Base-by-base conservation (phyloP, 2,329 filamentous ascomycete genomes). In the Penicillium sp. region DNA sequence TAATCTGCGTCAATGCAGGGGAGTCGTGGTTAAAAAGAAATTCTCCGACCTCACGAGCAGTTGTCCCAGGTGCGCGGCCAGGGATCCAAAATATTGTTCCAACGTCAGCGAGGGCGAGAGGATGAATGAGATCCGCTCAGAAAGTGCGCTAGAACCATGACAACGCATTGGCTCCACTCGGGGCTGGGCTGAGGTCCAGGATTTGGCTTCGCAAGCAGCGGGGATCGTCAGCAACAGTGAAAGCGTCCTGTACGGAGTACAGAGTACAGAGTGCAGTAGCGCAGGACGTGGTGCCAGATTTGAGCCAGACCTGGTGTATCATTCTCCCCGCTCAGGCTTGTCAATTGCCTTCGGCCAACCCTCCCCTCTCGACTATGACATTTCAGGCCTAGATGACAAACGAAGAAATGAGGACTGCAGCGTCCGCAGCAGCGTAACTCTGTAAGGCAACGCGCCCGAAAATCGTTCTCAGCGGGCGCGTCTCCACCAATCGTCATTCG, bases 1-100 rank as follows among this genome's bases (percentile, higher is more conserved):
- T n/a, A 40, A 48, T 50, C 37, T 52, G 48, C 58, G 54, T 63
- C 61, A 57, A 63, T 51, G 61, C 51, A 63, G 60, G 60, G 46
- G 53, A 45, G 53, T 63, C 60, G 56, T 64, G 62, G 51, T 33
- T 8, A 23, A 16, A 18, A n/a, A 6, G 31, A 33, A 62, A 63
- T 52, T 60, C 56, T 64, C 62, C 62, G 62, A 54, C 23, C 33
- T 50, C 56, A 61, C 55, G 55, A 61, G 49, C n/a, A n/a, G 23
- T 36, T 37, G 47, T 51, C 51, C 29, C 40, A 54, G 40, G 40
- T 47, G 53, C 56, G 40, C 47, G 47, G 47, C 36, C 48, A 31
- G 51, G 31, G 29, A 43, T 43, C n/a, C n/a, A 13, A 44, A 47
- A 52, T 42, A 47, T 52, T 43, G 36, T 47, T 43, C 26, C 21